These are phyloP conservation scores for Bretschneidera sinensis DNA, from an alignment of 345 rosid genomes.

Conservation along the genomic window DNA sequence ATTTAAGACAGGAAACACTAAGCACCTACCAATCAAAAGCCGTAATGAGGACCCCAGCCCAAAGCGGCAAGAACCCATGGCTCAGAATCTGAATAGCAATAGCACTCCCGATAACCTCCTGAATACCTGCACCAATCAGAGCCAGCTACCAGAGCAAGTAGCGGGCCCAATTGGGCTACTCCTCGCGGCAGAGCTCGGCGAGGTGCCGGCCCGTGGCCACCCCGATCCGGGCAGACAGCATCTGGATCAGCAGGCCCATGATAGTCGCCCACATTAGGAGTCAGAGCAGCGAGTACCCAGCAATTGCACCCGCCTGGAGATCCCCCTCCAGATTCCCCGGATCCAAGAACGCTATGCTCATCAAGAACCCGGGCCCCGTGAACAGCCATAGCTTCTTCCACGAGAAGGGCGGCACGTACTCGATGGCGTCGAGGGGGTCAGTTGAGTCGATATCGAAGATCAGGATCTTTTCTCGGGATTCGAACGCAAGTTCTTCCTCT, in stretches of 20 bases:
- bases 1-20: neutral
- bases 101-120: slow-evolving; percentile 95
- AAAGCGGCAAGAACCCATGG: slow-evolving; percentile 69
- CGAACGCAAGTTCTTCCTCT: slow-evolving; percentile 50
- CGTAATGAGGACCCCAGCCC: slow-evolving; percentile 90
- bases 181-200: slow-evolving; percentile 90
- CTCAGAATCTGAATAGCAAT: slow-evolving; percentile 92
- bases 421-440: slow-evolving; percentile 23
- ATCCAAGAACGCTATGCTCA: slow-evolving; percentile 94
- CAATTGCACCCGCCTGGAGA: slow-evolving; percentile 93
- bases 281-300: slow-evolving; percentile 88
- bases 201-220: slow-evolving; percentile 86
- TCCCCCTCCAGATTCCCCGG: slow-evolving; percentile 96
- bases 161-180: slow-evolving; percentile 84
- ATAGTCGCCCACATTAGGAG: slow-evolving; percentile 82
- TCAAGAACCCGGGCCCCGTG: slow-evolving; percentile 93
- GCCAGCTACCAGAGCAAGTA: slow-evolving; percentile 78
- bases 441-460: slow-evolving; percentile 36
- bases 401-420: slow-evolving; percentile 61
- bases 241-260: slow-evolving; percentile 80
- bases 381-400: slow-evolving; percentile 87
- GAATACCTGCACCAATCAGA: slow-evolving; percentile 88
- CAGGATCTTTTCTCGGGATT: slow-evolving; percentile 56
- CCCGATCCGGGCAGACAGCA: slow-evolving; percentile 82
- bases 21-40: slow-evolving; percentile 70